phyloP scores from a whole-genome alignment of 257 asterid species.

The Solanum dulcamara region DNA sequence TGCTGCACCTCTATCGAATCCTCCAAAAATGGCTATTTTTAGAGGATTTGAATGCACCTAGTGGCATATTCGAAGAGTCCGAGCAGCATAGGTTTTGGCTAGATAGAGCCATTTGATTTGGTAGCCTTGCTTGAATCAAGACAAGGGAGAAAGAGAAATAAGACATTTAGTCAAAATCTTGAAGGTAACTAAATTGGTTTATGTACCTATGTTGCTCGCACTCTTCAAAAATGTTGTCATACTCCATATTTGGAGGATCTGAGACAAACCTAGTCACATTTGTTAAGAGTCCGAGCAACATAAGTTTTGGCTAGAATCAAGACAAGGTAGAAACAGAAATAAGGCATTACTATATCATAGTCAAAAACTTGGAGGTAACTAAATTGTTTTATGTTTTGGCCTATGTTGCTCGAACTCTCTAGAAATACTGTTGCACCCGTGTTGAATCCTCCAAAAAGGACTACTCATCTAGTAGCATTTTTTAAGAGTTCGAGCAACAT shows the following conservation, averaged over 20 bases:
- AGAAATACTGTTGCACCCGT: background rate
- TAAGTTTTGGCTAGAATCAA: background rate
- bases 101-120: background rate
- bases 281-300: background rate
- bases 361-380: background rate
- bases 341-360: background rate
- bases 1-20: background rate
- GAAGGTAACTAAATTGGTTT: background rate
- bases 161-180: background rate
- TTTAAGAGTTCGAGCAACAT: background rate
- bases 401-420: background rate
- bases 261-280: background rate
- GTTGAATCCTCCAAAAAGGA: background rate
- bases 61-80: background rate
- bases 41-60: background rate
- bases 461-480: background rate
- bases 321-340: background rate
- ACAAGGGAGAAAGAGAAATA: background rate
- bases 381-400: background rate
- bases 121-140: conserved; percentile 17
- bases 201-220: background rate
- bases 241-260: background rate
- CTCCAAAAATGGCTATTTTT: background rate
- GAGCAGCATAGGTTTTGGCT: background rate
- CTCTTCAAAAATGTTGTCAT: background rate